These are phyloP conservation scores for Phaeosphaeriaceae sp. DNA, from an alignment of 2,329 filamentous ascomycete genomes.

Conservation along the genomic window DNA sequence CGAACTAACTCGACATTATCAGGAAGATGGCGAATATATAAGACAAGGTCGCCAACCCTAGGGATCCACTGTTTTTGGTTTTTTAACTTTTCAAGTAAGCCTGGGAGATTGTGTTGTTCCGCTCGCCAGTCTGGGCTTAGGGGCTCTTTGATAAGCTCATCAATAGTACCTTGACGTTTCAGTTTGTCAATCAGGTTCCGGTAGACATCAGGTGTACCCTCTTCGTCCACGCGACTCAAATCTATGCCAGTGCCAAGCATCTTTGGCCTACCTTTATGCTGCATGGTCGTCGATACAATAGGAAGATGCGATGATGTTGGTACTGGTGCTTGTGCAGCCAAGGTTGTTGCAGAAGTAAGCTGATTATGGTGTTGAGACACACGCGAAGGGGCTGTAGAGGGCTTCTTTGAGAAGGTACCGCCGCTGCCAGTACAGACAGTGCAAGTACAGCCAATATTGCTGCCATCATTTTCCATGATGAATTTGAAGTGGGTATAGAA, in stretches of 20 bases:
- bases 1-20: conserved; percentile 37
- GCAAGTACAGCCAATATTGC: conserved; percentile 56
- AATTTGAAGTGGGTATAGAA: conserved; percentile 65
- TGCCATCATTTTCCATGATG: conserved; percentile 58
- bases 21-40: conserved; percentile 54
- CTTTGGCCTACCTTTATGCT: conserved; percentile 28
- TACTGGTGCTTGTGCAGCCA: neutral
- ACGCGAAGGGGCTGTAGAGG: conserved; percentile 10
- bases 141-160: conserved; percentile 56
- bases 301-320: neutral
- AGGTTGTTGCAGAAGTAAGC: neutral
- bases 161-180: conserved; percentile 48
- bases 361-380: neutral
- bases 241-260: conserved; percentile 26
- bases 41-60: conserved; percentile 62
- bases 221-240: conserved; percentile 51
- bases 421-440: conserved; percentile 51
- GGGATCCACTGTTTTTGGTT: conserved; percentile 60
- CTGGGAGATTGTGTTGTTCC: conserved; percentile 53
- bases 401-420: conserved; percentile 23
- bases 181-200: conserved; percentile 58
- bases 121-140: conserved; percentile 64
- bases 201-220: conserved; percentile 62
- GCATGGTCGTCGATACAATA: neutral
- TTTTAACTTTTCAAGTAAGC: conserved; percentile 51